phyloP scores from a whole-genome alignment of 2,329 filamentous ascomycete species.

The Aspergillus pseudoglaucus region DNA sequence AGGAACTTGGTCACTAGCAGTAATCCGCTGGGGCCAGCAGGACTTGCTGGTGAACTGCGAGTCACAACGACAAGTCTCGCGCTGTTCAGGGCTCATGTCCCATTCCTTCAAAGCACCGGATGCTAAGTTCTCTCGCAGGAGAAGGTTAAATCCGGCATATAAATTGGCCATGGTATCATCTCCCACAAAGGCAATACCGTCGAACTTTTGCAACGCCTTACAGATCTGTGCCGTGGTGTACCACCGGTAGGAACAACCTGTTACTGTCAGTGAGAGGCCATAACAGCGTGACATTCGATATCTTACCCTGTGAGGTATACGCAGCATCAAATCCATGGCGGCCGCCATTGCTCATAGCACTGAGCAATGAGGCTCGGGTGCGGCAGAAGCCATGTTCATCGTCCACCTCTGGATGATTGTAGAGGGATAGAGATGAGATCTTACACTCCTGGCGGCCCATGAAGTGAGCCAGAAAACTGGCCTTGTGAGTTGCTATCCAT shows the following conservation, averaged over 20 bases:
- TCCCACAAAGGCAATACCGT: slow-evolving; percentile 37
- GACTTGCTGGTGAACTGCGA: slow-evolving; percentile 32
- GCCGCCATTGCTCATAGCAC: slow-evolving; percentile 37
- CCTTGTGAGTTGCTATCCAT: slow-evolving; percentile 4
- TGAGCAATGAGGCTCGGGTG: slow-evolving; percentile 30
- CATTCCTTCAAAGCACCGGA: slow-evolving; percentile 35
- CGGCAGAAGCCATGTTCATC: slow-evolving; percentile 23
- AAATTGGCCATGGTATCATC: slow-evolving; percentile 34
- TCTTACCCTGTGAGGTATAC: slow-evolving; percentile 31
- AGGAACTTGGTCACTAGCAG: slow-evolving; percentile 20
- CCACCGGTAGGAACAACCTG: slow-evolving; percentile 40
- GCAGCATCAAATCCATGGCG: slow-evolving; percentile 36
- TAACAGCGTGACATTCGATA: background rate
- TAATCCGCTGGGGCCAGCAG: slow-evolving; percentile 22
- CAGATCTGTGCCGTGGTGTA: slow-evolving; percentile 38
- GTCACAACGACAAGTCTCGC: slow-evolving; percentile 32
- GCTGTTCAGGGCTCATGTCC: slow-evolving; percentile 28
- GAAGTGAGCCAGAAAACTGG: slow-evolving; percentile 31
- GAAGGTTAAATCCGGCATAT: slow-evolving; percentile 42
- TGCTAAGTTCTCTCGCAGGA: slow-evolving; percentile 36
- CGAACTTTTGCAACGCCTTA: slow-evolving; percentile 40
- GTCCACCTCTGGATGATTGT: slow-evolving; percentile 19
- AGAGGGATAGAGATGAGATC: slow-evolving; percentile 30
- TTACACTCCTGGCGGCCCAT: slow-evolving; percentile 32
- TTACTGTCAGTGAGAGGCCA: slow-evolving; percentile 4